Evolutionary conservation across 2,329 filamentous ascomycete species (phyloP).

Genomic region (Dactylonectria macrodidyma): DNA sequence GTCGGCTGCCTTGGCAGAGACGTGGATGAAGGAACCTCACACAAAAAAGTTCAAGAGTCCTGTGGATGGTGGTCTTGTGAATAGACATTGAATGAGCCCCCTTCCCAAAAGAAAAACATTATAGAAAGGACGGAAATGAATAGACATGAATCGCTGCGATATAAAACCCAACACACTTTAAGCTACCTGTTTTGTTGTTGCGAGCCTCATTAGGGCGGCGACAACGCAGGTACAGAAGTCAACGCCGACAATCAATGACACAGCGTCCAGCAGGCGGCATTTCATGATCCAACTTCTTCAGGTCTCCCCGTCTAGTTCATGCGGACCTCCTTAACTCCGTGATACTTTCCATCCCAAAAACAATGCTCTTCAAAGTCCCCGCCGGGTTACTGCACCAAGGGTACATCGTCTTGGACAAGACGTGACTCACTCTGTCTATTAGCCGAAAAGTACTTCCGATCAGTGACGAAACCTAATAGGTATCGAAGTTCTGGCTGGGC

Average conservation of each 20-base stretch:
- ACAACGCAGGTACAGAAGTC: slow-evolving; percentile 23
- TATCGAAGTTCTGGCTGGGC: slow-evolving; percentile 56
- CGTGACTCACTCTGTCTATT: slow-evolving; percentile 5
- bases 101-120: slow-evolving; percentile 8
- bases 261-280: slow-evolving; percentile 16
- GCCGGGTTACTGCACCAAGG: slow-evolving; percentile 11
- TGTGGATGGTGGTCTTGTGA: slow-evolving; percentile 68
- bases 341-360: slow-evolving; percentile 32
- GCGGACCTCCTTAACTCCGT: slow-evolving; percentile 42
- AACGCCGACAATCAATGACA: slow-evolving; percentile 21
- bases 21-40: slow-evolving; percentile 75
- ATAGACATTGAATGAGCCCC: slow-evolving; percentile 49
- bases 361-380: slow-evolving; percentile 14
- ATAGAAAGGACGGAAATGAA: slow-evolving; percentile 20
- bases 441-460: not conserved
- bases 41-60: slow-evolving; percentile 66
- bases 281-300: slow-evolving; percentile 38
- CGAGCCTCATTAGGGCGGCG: slow-evolving; percentile 12
- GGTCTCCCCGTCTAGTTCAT: slow-evolving; percentile 42
- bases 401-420: slow-evolving; percentile 3
- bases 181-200: slow-evolving; percentile 36
- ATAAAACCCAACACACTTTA: slow-evolving; percentile 23
- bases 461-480: slow-evolving; percentile 48
- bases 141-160: slow-evolving; percentile 30
- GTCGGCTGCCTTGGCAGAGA: slow-evolving; percentile 82